Evolutionary conservation across 371 early-diverging fungal genomes (phyloP).

Genomic region (Phascolomyces articulosus): DNA sequence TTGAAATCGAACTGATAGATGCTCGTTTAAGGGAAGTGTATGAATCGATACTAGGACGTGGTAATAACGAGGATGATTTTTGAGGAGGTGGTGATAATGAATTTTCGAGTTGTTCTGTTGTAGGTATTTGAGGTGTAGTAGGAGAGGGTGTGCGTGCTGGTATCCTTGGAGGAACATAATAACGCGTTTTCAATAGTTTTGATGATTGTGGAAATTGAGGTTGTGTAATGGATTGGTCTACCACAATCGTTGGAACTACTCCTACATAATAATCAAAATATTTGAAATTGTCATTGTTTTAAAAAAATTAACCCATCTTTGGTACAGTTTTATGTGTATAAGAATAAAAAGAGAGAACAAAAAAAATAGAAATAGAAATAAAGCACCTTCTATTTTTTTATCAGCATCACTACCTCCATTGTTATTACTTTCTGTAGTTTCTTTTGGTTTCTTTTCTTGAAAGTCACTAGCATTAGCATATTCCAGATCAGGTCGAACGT

Average conservation of each 20-base stretch:
- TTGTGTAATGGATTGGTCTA: slow-evolving; percentile 15
- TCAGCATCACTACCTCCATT: no score
- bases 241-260: slow-evolving; percentile 24
- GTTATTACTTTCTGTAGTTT: background rate
- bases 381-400: background rate
- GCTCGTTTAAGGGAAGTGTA: background rate
- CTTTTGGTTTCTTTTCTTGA: background rate
- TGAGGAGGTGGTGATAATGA: background rate
- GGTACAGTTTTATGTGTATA: no score
- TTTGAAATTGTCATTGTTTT: no score
- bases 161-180: background rate
- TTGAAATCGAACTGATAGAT: background rate
- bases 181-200: background rate
- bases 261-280: background rate
- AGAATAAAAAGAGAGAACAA: no score
- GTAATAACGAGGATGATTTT: background rate
- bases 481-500: background rate
- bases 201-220: background rate
- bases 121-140: background rate
- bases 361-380: no score
- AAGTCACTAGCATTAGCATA: background rate
- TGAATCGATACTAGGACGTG: background rate
- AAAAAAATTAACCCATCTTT: no score
- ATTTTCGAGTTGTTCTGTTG: background rate
- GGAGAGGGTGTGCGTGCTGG: slow-evolving; percentile 15